phyloP scores from a whole-genome alignment of 176 grass and related monocot species.

The Canna indica region DNA sequence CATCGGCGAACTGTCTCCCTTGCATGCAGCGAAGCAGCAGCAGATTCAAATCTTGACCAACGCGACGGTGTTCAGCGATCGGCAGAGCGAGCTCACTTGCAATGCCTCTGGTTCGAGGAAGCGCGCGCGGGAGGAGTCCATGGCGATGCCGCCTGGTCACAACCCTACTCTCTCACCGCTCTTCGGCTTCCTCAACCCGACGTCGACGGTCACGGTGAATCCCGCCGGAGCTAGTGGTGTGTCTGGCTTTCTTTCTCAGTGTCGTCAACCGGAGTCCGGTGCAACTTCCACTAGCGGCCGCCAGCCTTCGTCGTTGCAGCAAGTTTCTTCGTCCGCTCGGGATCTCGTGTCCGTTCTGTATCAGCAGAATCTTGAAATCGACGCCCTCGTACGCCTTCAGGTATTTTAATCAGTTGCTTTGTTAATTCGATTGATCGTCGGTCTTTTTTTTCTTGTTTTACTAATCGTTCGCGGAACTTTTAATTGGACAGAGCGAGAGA shows the following conservation, averaged over 20 bases:
- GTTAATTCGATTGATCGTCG: neutral
- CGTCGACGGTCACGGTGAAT: neutral
- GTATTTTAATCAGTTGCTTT: slow-evolving; percentile 10
- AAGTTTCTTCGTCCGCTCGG: neutral
- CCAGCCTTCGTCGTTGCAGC: neutral
- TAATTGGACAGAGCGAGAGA: slow-evolving; percentile 50
- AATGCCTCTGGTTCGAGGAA: slow-evolving; percentile 11
- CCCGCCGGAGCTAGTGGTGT: neutral
- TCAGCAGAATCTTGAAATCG: slow-evolving; percentile 42
- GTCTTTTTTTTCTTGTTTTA: neutral
- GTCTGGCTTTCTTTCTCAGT: neutral
- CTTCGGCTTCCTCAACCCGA: neutral
- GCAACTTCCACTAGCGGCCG: slow-evolving; percentile 31
- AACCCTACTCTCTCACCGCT: neutral
- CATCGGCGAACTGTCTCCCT: neutral
- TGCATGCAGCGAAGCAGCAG: slow-evolving; percentile 2
- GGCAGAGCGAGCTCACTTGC: slow-evolving; percentile 44
- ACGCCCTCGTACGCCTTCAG: slow-evolving; percentile 48
- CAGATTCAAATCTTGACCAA: neutral
- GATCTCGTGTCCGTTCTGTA: slow-evolving; percentile 35
- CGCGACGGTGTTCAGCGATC: slow-evolving; percentile 25
- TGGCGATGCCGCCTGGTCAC: neutral
- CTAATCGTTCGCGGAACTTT: neutral
- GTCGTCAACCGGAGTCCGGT: slow-evolving; percentile 16
- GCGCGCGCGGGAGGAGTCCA: slow-evolving; percentile 5